phyloP scores from a whole-genome alignment of 176 grass and related monocot species.

The Cenchrus purpureus region DNA sequence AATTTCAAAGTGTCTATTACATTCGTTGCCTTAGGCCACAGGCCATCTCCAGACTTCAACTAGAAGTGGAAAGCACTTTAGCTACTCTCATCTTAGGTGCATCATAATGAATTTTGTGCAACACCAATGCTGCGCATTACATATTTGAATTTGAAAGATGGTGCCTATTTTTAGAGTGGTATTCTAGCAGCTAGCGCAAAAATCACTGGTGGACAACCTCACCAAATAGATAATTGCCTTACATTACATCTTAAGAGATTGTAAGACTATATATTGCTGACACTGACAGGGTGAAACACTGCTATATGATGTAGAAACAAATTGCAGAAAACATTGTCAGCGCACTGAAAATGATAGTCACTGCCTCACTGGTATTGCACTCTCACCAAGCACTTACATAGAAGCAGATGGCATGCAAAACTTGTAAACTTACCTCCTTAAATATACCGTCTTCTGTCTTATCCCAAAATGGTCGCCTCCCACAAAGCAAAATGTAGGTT shows the following conservation, averaged over 20 bases:
- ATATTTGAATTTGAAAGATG: background rate
- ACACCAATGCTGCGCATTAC: background rate
- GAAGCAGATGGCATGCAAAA: slow-evolving; percentile 25
- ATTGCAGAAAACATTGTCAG: slow-evolving; percentile 14
- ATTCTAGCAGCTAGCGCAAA: slow-evolving; percentile 21
- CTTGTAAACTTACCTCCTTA: slow-evolving; percentile 76
- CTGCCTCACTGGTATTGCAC: background rate
- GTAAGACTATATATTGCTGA: slow-evolving; percentile 1
- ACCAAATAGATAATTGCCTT: slow-evolving; percentile 7
- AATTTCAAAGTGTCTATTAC: slow-evolving; percentile 1
- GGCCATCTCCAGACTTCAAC: background rate
- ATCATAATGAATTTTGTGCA: background rate
- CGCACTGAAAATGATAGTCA: slow-evolving; percentile 9
- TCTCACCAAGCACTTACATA: slow-evolving; percentile 10
- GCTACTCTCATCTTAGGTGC: background rate
- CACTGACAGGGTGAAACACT: slow-evolving; percentile 3
- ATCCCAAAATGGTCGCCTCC: slow-evolving; percentile 97
- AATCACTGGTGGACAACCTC: slow-evolving; percentile 4
- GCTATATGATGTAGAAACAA: slow-evolving; percentile 16
- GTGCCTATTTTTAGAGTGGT: slow-evolving; percentile 1
- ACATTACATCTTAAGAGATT: slow-evolving; percentile 13
- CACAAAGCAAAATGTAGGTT: slow-evolving; percentile 99
- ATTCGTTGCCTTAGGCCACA: slow-evolving; percentile 12
- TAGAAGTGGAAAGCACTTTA: background rate
- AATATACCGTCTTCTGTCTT: slow-evolving; percentile 99